Base-by-base conservation (phyloP, 2,329 filamentous ascomycete genomes). In the Neodidymelliopsis sp. region DNA sequence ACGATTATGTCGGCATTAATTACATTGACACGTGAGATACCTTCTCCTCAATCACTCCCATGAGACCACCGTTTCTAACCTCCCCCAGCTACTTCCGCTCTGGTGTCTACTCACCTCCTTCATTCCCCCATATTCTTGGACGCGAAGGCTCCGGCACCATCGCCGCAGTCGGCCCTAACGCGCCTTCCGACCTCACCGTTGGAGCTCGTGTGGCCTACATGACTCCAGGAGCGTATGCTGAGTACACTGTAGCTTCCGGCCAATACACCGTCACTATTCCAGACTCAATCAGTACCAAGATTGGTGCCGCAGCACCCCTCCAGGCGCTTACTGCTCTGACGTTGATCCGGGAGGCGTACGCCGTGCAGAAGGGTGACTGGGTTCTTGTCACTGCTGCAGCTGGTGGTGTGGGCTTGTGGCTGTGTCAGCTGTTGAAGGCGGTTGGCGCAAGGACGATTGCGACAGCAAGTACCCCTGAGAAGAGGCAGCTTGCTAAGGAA, bases 251-350 rank as follows among this genome's bases (percentile, higher is more conserved):
- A 12, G 79, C 77, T 0, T 71, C 83, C 0, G 81, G 82, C 2
- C 67, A 70, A 6, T 81, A 81, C 52, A 79, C 84, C 0, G 73
- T 88, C 51, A 80, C 82, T 51, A 76, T 96, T 3, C 91, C 91
- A 1, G 77, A 80, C 0, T 79, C 73, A 0, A 69, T 96, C 30
- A 65, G 77, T 2, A 79, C 82, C 1, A 83, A 88, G 35, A 75
- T 83, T 5, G 88, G 85, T 6, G 85, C 87, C 25, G 89, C 89
- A 0, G 78, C 83, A 0, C 74, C 90, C n/a, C 77, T 96, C 8
- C 92, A 95, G 70, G 91, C 90, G 1, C 77, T 96, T 27, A 96
- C 91, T 2, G 90, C 91, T 0, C 79, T 94, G 60, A 89, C 90
- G 0, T 79, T 96, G 22, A 83, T 91, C 50, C 84, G 87, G 47